Evolutionary conservation across 2,329 filamentous ascomycete genomes (phyloP).

Genomic region (Penicillium sp.): DNA sequence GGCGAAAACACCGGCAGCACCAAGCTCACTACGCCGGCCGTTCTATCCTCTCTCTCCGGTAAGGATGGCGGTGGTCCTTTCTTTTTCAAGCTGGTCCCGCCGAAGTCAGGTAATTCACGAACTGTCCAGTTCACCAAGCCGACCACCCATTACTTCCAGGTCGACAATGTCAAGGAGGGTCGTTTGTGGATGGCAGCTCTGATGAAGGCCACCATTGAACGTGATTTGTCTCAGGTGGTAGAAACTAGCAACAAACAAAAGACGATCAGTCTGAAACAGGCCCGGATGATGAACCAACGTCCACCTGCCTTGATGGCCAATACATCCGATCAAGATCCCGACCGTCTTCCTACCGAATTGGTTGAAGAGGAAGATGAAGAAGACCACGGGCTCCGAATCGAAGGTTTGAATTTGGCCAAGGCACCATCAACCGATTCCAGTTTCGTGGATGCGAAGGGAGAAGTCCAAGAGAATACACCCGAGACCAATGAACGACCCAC

Average conservation of each 20-base stretch:
- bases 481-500: conserved; percentile 2
- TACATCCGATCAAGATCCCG: conserved; percentile 32
- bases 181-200: conserved; percentile 97
- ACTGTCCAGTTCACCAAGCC: conserved; percentile 98
- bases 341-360: conserved; percentile 18
- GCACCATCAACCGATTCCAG: conserved; percentile 18
- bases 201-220: conserved; percentile 98
- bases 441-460: conserved; percentile 21
- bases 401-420: conserved; percentile 39
- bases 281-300: conserved; percentile 82
- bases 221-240: conserved; percentile 75
- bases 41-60: conserved; percentile 35
- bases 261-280: conserved; percentile 90
- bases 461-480: conserved; percentile 1
- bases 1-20: conserved; percentile 42
- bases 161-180: conserved; percentile 85
- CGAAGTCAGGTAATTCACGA: conserved; percentile 80
- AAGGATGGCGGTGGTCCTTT: conserved; percentile 72
- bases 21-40: conserved; percentile 34
- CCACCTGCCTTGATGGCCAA: conserved; percentile 82
- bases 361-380: conserved; percentile 31
- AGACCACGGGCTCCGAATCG: conserved; percentile 27
- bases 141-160: conserved; percentile 95
- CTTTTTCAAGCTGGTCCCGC: conserved; percentile 97
- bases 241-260: conserved; percentile 96